Evolutionary conservation across 2,329 filamentous ascomycete species (phyloP), one percentile per base, ranked within the genome.

Genomic region (Trichoderma atroviride): DNA sequence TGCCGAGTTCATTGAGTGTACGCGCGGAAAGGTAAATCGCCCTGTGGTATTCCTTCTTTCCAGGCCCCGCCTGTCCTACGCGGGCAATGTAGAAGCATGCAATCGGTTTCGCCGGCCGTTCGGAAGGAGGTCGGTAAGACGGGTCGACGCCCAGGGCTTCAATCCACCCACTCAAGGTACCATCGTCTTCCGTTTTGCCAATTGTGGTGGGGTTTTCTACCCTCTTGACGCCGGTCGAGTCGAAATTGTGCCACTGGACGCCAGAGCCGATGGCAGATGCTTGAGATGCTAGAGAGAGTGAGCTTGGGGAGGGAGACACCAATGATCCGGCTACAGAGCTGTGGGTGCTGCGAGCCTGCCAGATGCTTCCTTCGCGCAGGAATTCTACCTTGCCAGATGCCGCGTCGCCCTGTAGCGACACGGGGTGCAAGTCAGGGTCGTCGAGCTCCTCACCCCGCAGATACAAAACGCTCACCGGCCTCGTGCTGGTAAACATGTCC

Each of bases 141-240:
- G 90, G 84, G 77, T 98, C 96, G n/a, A 98, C 93, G 37, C 93
- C 96, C 9, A 97, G 81, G 0, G 94, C 93, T 77, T 97, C 94
- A 72, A 98, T 96, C 90, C 92, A 97, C 6, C 92, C 91, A 70
- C 88, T 91, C 33, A 94, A 82, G 29, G 86, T 88, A 11, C 90
- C 90, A 43, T 87, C 82, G 27, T 88, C 87, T 65, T 90, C 88
- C 0, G 84, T 85, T 73, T 85, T 85, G 66, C 78, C 79, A 56
- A 89, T 76, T 68, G 82, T 84, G 1, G 82, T 86, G 0, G 84
- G 84, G 55, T 92, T 78, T 79, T 89, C 76, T 74, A 86, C 79
- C 80, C 85, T 72, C 69, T 82, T 82, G 47, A 79, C 83, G 29
- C 83, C 81, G 13, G 85, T 83, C 60, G 85, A 83, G 47, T 87